A percentile compares a stretch with the other conserved stretches of the same genome.
Evolutionary conservation across 1,284 basidiomycete species (phyloP).

Genomic region (Hymenochaete sp.): DNA sequence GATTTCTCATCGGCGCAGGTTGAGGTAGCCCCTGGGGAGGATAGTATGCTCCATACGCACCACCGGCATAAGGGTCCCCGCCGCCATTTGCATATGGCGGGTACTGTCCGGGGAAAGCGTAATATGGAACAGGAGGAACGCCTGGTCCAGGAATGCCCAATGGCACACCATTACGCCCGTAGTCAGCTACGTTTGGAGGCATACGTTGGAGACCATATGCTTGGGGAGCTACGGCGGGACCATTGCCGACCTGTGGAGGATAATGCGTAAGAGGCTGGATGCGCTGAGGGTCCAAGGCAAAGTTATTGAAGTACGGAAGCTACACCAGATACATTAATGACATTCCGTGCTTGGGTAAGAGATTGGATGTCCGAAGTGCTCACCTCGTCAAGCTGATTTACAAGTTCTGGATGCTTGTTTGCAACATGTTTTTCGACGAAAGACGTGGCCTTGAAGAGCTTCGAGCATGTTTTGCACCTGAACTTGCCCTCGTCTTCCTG

Average conservation of each 20-base stretch:
- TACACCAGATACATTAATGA: conserved; percentile 30
- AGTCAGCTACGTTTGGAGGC: conserved; percentile 31
- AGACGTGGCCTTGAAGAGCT: conserved; percentile 90
- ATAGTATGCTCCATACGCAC: conserved; percentile 25
- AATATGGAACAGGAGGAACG: conserved; percentile 9
- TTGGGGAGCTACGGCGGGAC: conserved; percentile 64
- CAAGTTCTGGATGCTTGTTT: conserved; percentile 79
- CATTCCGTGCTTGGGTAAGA: conserved; percentile 10
- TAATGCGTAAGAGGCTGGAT: conserved; percentile 80
- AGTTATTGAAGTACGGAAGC: conserved; percentile 87
- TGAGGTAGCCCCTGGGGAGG: conserved; percentile 20
- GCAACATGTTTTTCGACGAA: conserved; percentile 94
- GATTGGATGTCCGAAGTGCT: conserved; percentile 19
- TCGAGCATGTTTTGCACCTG: conserved; percentile 89
- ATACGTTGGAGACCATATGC: conserved; percentile 68
- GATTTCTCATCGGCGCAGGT: conserved; percentile 37
- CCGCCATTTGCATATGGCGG: conserved; percentile 37
- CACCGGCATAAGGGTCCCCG: conserved; percentile 50
- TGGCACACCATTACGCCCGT: conserved; percentile 29
- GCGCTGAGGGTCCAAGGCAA: conserved; percentile 85
- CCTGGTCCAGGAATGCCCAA: conserved; percentile 20
- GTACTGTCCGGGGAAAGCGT: conserved; percentile 22
- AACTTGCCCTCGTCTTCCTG: conserved; percentile 94
- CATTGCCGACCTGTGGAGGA: conserved; percentile 52
- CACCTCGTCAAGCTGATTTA: conserved; percentile 72